Conservation (phyloP, 306 rosid species). For the Sicyos edulis region DNA sequence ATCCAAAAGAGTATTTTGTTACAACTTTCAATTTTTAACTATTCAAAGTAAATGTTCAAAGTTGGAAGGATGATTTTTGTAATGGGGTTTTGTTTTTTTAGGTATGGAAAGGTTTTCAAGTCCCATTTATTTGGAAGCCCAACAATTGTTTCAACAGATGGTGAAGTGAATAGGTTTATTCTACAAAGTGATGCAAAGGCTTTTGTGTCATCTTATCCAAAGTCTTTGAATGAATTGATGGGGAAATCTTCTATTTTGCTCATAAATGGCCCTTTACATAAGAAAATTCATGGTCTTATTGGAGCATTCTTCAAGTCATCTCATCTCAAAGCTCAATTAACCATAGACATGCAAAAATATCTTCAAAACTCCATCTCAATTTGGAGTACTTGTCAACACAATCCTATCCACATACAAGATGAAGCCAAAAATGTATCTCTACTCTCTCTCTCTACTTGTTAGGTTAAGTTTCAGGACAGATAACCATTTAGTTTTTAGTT, state of each 20-base stretch:
- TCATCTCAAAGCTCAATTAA: conserved; percentile 16
- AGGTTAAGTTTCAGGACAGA: not conserved
- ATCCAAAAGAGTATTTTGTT: too few relatives aligned
- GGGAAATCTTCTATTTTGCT: conserved; percentile 75
- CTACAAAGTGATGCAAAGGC: conserved; percentile 75
- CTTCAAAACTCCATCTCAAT: conserved; percentile 10
- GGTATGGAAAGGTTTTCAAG: conserved; percentile 75
- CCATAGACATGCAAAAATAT: not conserved
- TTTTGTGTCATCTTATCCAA: conserved; percentile 75
- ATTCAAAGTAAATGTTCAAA: too few relatives aligned
- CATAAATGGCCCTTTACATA: conserved; percentile 72
- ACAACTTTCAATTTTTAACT: too few relatives aligned
- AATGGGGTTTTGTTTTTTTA: conserved; percentile 10
- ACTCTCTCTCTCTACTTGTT: not conserved
- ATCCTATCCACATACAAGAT: conserved; percentile 30
- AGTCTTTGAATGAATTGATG: conserved; percentile 71
- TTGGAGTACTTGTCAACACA: conserved; percentile 7
- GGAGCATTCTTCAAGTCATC: conserved; percentile 72
- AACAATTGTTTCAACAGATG: conserved; percentile 79
- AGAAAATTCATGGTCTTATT: conserved; percentile 83
- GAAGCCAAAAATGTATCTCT: conserved; percentile 67
- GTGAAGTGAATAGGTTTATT: conserved; percentile 79
- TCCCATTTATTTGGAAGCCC: conserved; percentile 88
- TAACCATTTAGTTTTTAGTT: too few relatives aligned
- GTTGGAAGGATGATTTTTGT: too few relatives aligned